Percentiles rank a stretch among this genome's conserved stretches.
Evolutionary conservation across 371 early-diverging fungal species (phyloP).

Genomic region (Mucor irregularis): DNA sequence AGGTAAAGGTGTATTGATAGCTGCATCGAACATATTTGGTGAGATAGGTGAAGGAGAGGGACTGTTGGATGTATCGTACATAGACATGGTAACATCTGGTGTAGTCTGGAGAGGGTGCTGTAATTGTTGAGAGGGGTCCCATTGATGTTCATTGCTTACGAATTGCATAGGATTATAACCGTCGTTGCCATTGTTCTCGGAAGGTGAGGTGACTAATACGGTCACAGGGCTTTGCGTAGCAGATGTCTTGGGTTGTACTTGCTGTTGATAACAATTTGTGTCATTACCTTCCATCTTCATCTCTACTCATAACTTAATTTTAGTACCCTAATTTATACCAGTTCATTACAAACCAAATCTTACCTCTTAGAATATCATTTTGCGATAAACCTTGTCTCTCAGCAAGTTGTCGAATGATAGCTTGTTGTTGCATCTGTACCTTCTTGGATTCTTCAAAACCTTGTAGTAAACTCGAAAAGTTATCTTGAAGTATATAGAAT

Average conservation of each 20-base stretch:
- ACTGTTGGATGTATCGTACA: conserved; percentile 12
- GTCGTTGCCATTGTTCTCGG: neutral
- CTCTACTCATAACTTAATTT: too few relatives aligned
- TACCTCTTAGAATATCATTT: conserved; percentile 6
- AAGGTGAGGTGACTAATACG: conserved; percentile 11
- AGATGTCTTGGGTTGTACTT: neutral
- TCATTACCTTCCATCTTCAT: neutral
- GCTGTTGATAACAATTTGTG: neutral
- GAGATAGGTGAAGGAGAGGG: conserved; percentile 7
- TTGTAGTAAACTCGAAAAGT: conserved; percentile 60
- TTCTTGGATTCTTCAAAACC: conserved; percentile 65
- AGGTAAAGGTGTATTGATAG: conserved; percentile 17
- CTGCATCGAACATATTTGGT: conserved; percentile 10
- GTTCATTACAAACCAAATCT: neutral
- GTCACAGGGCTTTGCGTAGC: neutral
- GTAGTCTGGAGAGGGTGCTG: conserved; percentile 8
- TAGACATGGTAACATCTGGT: conserved; percentile 17
- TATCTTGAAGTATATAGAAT: conserved; percentile 62
- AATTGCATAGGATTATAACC: conserved; percentile 12
- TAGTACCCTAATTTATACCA: too few relatives aligned
- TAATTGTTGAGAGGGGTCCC: neutral
- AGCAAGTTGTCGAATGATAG: conserved; percentile 32
- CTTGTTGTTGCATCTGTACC: conserved; percentile 56
- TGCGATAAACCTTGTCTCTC: conserved; percentile 18
- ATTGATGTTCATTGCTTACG: neutral